Conservation (phyloP, 2,329 filamentous ascomycete genomes). For the Colletotrichum melonis region DNA sequence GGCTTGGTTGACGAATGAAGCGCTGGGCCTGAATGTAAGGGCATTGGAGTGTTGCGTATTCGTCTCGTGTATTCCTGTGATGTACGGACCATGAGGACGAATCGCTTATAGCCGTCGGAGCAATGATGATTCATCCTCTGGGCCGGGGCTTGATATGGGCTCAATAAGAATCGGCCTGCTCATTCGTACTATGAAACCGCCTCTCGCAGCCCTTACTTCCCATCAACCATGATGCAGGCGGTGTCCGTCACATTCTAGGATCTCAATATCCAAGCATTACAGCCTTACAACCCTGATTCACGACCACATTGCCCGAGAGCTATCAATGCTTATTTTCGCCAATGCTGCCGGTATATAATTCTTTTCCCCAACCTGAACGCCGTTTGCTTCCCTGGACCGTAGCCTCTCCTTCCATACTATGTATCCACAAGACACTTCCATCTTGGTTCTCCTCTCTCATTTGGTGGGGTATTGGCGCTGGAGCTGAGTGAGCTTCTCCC, state of each 20-base stretch:
- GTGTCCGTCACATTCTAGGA: not conserved
- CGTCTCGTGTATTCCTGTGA: too few relatives aligned
- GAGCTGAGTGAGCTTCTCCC: constrained; percentile 40
- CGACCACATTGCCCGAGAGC: too few relatives aligned
- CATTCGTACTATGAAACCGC: too few relatives aligned
- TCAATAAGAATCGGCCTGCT: too few relatives aligned
- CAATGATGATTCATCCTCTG: too few relatives aligned
- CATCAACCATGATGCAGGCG: not conserved
- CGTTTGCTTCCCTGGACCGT: constrained; percentile 5
- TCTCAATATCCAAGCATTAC: not conserved
- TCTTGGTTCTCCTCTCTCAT: constrained; percentile 46
- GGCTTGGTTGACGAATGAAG: too few relatives aligned
- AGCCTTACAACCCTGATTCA: not conserved
- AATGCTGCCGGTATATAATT: constrained; percentile 21
- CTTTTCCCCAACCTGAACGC: constrained; percentile 32
- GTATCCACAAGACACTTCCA: not conserved
- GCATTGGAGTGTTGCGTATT: too few relatives aligned
- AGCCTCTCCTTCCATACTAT: not conserved
- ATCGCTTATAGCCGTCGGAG: not conserved
- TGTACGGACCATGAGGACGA: too few relatives aligned
- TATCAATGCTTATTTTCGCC: not conserved
- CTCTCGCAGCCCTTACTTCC: not conserved
- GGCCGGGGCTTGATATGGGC: too few relatives aligned
- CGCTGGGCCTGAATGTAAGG: too few relatives aligned
- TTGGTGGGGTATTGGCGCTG: constrained; percentile 36